Base-by-base conservation (phyloP, 768 basidiomycete genomes). In the Coprinopsis cinerea region DNA sequence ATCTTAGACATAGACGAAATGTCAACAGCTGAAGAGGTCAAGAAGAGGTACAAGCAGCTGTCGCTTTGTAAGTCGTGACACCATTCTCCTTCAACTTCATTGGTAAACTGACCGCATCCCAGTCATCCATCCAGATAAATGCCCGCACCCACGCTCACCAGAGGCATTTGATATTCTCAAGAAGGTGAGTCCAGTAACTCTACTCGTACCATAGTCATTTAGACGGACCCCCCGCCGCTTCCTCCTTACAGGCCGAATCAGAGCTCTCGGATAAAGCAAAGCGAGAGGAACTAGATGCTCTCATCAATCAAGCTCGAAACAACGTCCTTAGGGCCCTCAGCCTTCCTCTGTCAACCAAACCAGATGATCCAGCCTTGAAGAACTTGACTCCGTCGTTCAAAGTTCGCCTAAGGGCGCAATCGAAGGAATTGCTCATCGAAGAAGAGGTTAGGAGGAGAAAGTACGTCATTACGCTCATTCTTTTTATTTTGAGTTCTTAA, bases 61-160 rank as follows among this genome's bases (percentile, higher is more conserved):
- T 92, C 90, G 56, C 75, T 92, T 37, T 86, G 90, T 92, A 47
- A 41, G 68, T 22, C n/a, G 5, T 68, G 71, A 53, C 44, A 43
- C 34, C 34, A 28, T 42, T 24, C 47, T 45, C 28, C 23, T 44
- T 50, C 28, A 32, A 35, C 10, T 41, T 7, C 30, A 25, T 44
- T 43, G 47, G 39, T 47, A 47, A 15, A 48, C 45, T 53, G 10
- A 45, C 53, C 20, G 39, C 41, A 26, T 52, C 49, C 54, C 64
- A 92, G 90, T 96, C 67, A 97, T 99, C 61, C 96, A 99, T 76
- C 96, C 96, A 54, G 96, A 99, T 75, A 99, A 98, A 77, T 87
- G 88, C 59, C 73, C 88, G 63, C 91, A 96, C 69, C 74, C 79
- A 24, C 81, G 83, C 59, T 89, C 91, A 44, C 85, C 91, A 59